Conservation (phyloP, 768 basidiomycete genomes). For the Serendipita vermifera region DNA sequence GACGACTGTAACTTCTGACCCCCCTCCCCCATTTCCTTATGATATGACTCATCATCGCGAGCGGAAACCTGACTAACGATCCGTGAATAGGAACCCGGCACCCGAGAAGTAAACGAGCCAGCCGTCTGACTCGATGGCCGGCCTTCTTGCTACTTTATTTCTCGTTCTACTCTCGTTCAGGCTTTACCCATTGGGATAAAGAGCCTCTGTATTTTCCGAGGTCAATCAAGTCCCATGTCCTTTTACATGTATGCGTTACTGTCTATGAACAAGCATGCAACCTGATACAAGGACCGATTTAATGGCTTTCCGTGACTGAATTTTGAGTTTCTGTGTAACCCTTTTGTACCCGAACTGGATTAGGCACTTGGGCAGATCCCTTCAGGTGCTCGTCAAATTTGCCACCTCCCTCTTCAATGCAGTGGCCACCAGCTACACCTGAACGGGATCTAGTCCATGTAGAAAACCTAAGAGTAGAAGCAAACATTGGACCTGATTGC, state of each 20-base stretch:
- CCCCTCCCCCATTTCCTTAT: too few relatives aligned
- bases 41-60: not conserved
- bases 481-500: not conserved
- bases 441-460: not conserved
- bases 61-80: not conserved
- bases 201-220: not conserved
- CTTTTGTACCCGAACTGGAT: too few relatives aligned
- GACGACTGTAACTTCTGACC: too few relatives aligned
- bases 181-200: not conserved
- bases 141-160: not conserved
- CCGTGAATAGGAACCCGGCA: not conserved
- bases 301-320: too few relatives aligned
- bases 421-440: too few relatives aligned
- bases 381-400: not conserved
- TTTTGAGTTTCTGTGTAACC: too few relatives aligned
- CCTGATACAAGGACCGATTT: too few relatives aligned
- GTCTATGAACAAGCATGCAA: conserved; percentile 8
- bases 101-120: not conserved
- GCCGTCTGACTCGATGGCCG: not conserved
- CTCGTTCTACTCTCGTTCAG: not conserved
- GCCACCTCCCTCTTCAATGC: too few relatives aligned
- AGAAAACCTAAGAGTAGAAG: not conserved
- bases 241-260: conserved; percentile 4
- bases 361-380: not conserved
- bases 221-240: not conserved